Conservation (phyloP, 257 asterid genomes). For the Salvia splendens region DNA sequence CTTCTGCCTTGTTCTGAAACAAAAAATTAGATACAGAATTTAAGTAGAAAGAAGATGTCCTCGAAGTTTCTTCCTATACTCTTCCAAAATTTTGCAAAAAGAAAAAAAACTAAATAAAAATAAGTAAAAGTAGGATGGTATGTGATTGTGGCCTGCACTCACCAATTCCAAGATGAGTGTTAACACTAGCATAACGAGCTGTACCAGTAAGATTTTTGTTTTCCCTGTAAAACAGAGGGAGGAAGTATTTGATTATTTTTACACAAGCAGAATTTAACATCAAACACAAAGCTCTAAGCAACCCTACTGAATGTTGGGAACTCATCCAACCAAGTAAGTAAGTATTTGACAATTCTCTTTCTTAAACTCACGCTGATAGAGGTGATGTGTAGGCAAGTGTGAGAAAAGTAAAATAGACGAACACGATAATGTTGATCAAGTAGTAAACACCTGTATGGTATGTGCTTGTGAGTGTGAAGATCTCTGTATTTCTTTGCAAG, state of each 20-base stretch:
- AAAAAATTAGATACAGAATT: slow-evolving; percentile 24
- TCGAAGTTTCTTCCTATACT: not conserved
- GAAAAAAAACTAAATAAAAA: not conserved
- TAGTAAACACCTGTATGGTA: slow-evolving; percentile 67
- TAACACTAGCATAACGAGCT: slow-evolving; percentile 88
- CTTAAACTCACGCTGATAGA: no score
- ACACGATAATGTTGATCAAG: not conserved
- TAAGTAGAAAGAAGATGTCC: not conserved
- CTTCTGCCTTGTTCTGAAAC: slow-evolving; percentile 86
- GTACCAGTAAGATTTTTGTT: slow-evolving; percentile 91
- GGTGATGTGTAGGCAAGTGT: not conserved
- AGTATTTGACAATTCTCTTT: no score
- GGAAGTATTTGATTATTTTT: not conserved
- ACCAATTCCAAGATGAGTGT: slow-evolving; percentile 94
- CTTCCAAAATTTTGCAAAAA: not conserved
- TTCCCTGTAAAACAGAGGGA: slow-evolving; percentile 58
- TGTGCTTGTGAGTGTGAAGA: slow-evolving; percentile 80
- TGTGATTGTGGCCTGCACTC: slow-evolving; percentile 28
- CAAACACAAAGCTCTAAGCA: not conserved
- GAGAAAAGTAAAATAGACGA: not conserved
- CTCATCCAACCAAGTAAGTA: no score
- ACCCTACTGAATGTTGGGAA: no score
- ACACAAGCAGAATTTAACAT: slow-evolving; percentile 5
- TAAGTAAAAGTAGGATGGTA: not conserved
- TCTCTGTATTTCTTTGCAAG: slow-evolving; percentile 90